Evolutionary conservation across 2,329 filamentous ascomycete species (phyloP).

Genomic region (Fusarium nelsonii): DNA sequence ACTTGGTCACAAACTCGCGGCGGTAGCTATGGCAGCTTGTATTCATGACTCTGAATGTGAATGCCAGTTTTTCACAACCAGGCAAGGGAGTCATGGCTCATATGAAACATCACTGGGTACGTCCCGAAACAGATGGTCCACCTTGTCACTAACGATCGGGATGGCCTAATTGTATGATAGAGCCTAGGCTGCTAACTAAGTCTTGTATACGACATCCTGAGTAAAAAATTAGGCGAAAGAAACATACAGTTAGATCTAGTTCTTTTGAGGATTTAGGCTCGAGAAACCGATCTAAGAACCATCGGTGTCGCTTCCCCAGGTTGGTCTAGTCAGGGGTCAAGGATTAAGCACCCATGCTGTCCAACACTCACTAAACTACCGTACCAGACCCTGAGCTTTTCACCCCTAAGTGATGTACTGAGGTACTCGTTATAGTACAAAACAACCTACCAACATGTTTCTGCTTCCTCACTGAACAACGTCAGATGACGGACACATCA

Average conservation of each 20-base stretch:
- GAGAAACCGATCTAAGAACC: background rate
- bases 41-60: background rate
- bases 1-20: background rate
- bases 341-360: background rate
- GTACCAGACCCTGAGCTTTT: constrained; percentile 13
- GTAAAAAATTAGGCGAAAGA: no score
- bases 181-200: background rate
- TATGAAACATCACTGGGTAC: background rate
- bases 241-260: no score
- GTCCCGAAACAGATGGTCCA: background rate
- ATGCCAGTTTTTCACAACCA: background rate
- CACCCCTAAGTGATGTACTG: background rate
- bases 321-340: constrained; percentile 29
- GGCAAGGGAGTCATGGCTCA: background rate
- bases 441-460: constrained; percentile 18
- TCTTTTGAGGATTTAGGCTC: background rate
- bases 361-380: background rate
- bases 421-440: background rate
- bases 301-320: constrained; percentile 17
- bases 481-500: constrained; percentile 14
- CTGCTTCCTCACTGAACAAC: constrained; percentile 7
- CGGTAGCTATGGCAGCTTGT: background rate
- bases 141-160: no score
- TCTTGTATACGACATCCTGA: no score
- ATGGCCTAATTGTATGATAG: background rate